Evolutionary conservation across 1,139 yeast species (phyloP), one percentile per base, ranked within the genome.

Genomic region (Kazachstania sp.): DNA sequence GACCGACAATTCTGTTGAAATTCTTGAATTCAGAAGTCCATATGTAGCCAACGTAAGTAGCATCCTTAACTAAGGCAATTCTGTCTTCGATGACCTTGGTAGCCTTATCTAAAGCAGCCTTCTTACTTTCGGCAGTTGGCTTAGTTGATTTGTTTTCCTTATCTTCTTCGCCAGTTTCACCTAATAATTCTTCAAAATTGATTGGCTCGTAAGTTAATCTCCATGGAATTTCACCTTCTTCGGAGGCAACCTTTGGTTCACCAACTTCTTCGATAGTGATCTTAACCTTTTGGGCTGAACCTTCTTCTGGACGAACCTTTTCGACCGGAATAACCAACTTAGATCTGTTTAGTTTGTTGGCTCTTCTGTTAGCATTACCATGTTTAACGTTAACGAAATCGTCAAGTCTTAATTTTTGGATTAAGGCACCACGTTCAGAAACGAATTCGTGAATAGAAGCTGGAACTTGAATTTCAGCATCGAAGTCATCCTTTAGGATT

Each of bases 1-100:
- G 81, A 6, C 96, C 96, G 56, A 87, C 76, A 44, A 86, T 72
- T 64, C 74, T 76, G 49, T 84, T 75, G 59, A 77, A 76, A 44
- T 65, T 63, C 34, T 65, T 59, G n/a, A 74, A 63, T 44, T 72
- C 69, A 30, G 77, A 67, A 35, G 73, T 61, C 74, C 78, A 75
- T 49, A 79, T 57, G 64, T 68, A 78, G 12, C 77, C 83, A 41
- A 66, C 66, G 40, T 69, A 59, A 46, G 71, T 68, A 47, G 72
- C 65, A 48, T 59, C 54, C 51, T 61, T 49, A 60, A 67, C 59
- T 54, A 65, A 44, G 43, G 63, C 58, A 61, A 69, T 51, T 51
- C 69, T 62, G 16, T 59, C 60, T 46, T 66, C 59, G 50, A 71
- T 66, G 41, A 59, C 41, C 39, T 59, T 53, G 7, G 52, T 48